A percentile compares a stretch with the other conserved stretches of the same genome.
These are phyloP conservation scores for Metschnikowia gelsemii DNA, from an alignment of 805 yeast genomes.

Conservation along the genomic window DNA sequence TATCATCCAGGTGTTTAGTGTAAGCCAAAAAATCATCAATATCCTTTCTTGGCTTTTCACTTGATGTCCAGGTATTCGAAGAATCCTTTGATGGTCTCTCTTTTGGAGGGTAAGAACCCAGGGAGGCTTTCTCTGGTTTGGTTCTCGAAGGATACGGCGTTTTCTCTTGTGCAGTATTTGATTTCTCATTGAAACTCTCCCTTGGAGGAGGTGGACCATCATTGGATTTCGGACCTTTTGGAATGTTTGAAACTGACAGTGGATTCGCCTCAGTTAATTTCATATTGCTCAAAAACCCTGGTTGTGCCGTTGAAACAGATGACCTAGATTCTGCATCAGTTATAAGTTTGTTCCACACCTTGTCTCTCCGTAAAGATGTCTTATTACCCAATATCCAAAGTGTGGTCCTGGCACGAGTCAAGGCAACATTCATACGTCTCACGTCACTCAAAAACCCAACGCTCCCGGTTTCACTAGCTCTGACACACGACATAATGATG, in stretches of 20 bases:
- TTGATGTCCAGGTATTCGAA: neutral
- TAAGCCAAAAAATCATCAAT: neutral
- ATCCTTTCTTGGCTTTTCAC: neutral
- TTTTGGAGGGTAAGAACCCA: neutral
- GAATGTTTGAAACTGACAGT: neutral
- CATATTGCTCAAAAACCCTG: conserved; percentile 34
- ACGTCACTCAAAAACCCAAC: conserved; percentile 90
- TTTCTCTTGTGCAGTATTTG: neutral
- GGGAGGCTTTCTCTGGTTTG: neutral
- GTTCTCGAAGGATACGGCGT: neutral
- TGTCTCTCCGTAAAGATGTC: conserved; percentile 60
- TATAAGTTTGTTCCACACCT: conserved; percentile 72
- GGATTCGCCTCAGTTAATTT: neutral
- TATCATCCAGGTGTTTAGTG: neutral
- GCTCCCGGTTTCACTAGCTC: conserved; percentile 66
- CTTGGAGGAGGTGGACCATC: neutral
- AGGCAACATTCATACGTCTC: conserved; percentile 95
- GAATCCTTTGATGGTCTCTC: neutral
- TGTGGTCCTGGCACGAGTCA: conserved; percentile 90
- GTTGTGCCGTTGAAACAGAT: conserved; percentile 31
- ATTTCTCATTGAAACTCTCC: neutral
- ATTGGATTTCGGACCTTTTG: neutral
- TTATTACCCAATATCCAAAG: conserved; percentile 89
- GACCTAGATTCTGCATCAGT: conserved; percentile 59
- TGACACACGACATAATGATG: conserved; percentile 90